phyloP scores from a whole-genome alignment of 225 moss, liverwort and hornwort species.

The Ulota crispa region DNA sequence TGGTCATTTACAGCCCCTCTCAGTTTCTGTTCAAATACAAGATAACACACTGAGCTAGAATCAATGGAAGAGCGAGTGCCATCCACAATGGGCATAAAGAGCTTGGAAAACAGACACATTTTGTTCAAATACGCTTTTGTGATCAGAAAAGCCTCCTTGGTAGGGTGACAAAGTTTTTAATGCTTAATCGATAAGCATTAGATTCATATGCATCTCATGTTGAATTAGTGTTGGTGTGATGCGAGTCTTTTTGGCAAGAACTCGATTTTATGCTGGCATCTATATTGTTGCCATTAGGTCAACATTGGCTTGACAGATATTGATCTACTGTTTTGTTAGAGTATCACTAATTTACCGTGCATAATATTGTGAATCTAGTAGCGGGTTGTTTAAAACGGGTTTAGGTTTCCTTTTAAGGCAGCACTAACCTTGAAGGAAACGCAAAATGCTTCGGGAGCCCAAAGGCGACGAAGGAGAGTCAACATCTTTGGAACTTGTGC shows the following conservation, averaged over 20 bases:
- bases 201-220: not conserved
- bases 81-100: not conserved
- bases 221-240: not conserved
- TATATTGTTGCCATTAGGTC: not conserved
- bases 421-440: conserved; percentile 77
- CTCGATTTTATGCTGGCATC: not conserved
- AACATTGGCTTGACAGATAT: not conserved
- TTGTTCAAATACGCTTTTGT: not conserved
- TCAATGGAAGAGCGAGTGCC: not conserved
- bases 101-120: not conserved
- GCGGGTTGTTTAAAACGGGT: not conserved
- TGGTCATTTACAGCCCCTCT: not conserved
- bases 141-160: not conserved
- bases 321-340: not conserved
- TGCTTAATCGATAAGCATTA: not conserved
- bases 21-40: not conserved
- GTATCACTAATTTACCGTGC: not conserved
- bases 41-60: not conserved
- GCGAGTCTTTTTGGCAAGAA: not conserved
- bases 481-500: conserved; percentile 99
- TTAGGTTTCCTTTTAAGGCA: not conserved
- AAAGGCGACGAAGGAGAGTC: conserved; percentile 69
- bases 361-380: not conserved
- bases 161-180: not conserved
- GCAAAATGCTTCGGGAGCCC: conserved; percentile 85